phyloP scores from a whole-genome alignment of 2,329 filamentous ascomycete genomes.

The Xylaria hypoxylon region DNA sequence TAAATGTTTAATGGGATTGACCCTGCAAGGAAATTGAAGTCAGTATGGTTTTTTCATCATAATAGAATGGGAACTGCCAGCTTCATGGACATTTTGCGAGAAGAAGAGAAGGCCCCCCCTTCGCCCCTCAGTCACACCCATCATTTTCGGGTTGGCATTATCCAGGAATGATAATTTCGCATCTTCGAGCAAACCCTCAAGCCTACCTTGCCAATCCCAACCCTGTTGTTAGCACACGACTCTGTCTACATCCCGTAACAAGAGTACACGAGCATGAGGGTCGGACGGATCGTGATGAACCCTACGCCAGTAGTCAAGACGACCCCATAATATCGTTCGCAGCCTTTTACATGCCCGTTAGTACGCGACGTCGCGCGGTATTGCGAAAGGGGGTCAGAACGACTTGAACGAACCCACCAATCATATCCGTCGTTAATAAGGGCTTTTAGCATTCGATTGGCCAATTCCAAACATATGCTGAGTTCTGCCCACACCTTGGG shows the following conservation, averaged over 20 bases:
- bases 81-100: neutral
- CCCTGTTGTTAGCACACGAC: neutral
- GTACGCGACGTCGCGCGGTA: neutral
- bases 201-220: neutral
- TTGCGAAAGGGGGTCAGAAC: neutral
- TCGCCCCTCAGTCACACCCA: neutral
- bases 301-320: constrained; percentile 11
- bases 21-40: constrained; percentile 1
- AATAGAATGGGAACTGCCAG: neutral
- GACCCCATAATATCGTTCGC: constrained; percentile 12
- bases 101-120: too few species aligned
- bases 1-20: neutral
- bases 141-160: neutral
- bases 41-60: neutral
- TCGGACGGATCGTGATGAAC: neutral
- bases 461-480: constrained; percentile 3
- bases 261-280: constrained; percentile 6
- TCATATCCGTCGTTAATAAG: constrained; percentile 12
- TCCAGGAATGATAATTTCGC: constrained; percentile 6
- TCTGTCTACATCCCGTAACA: neutral
- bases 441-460: constrained; percentile 11
- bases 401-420: constrained; percentile 9
- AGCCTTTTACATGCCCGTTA: constrained; percentile 12
- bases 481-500: constrained; percentile 13
- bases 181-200: neutral